phyloP scores from a whole-genome alignment of 2,329 filamentous ascomycete species.

The Diaporthe caulivora region DNA sequence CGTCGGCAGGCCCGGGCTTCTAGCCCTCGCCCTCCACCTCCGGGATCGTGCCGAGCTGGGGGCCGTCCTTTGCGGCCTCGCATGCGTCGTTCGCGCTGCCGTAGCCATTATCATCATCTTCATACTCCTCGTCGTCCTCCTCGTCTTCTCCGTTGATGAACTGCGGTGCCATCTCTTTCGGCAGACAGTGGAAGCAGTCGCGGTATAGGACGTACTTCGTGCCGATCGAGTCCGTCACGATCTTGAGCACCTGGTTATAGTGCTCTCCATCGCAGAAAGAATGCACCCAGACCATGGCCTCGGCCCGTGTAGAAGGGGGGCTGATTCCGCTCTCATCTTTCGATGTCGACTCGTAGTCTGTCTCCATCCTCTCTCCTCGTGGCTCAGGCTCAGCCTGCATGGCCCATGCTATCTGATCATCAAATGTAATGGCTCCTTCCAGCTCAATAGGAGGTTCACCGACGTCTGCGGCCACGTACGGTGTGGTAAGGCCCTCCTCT shows the following conservation, averaged over 20 bases:
- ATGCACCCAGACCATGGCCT: constrained; percentile 17
- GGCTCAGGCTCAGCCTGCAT: not conserved
- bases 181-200: constrained; percentile 28
- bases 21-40: constrained; percentile 13
- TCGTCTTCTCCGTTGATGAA: not conserved
- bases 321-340: not conserved
- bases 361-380: not conserved
- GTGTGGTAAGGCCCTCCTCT: not conserved
- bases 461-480: too few relatives aligned
- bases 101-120: not conserved
- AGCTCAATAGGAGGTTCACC: too few relatives aligned
- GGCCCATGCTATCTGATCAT: too few relatives aligned
- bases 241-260: not conserved
- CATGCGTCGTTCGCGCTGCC: not conserved
- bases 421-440: not conserved
- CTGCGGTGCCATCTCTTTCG: not conserved
- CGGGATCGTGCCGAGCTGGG: not conserved
- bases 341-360: not conserved
- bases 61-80: not conserved
- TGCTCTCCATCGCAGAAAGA: not conserved
- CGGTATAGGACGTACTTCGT: constrained; percentile 12
- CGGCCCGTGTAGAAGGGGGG: not conserved
- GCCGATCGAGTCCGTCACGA: not conserved
- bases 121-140: not conserved
- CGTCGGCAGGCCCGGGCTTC: not conserved